Base-by-base conservation (phyloP, 306 rosid species). In the Sophora flavescens region DNA sequence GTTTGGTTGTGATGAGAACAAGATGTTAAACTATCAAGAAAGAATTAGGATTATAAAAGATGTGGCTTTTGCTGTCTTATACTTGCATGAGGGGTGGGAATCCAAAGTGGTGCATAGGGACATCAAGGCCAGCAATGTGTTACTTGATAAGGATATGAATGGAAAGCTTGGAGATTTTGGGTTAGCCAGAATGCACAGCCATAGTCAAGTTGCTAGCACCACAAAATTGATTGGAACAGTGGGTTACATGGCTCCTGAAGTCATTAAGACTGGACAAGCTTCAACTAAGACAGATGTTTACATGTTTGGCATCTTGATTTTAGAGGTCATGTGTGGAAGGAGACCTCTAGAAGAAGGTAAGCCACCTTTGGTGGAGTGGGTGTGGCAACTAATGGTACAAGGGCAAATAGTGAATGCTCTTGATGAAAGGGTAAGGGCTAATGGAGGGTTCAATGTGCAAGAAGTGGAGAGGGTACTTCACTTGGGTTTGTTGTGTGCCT, bases 11-110 rank as follows among this genome's bases (percentile, higher is more conserved):
- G 89, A 84, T 36, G 86, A 84, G 41, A 80, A 74, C 11, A 84
- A 77, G 72, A 82, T 86, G 84, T 65, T 92, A 53, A 75, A 69
- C 6, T 81, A 6, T 54, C 87, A 79, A 36, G 90, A 90, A 4
- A 87, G 96, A 47, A 80, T 86, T 45, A 82, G 85, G 79, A 85
- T 92, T 75, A 6, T 94, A 66, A 94, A 84, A 77, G 87, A 94
- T 72, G 95, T 94, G 33, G 97, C 96, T 42, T 75, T 73, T 5
- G 97, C 88, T 14, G 79, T 92, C 0, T 48, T 86, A 80, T 94
- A 94, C 64, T 80, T 94, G 35, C 98, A 94, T n/a, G 98, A 94
- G 14, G 97, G 97, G 0, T 94, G 97, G 96, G 97, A 94, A 56
- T 79, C 88, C 0, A 82, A 81, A 56, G 97, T 94, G 2, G 78